Conservation (phyloP, 2,329 filamentous ascomycete genomes). For the Cladosporium sp. region DNA sequence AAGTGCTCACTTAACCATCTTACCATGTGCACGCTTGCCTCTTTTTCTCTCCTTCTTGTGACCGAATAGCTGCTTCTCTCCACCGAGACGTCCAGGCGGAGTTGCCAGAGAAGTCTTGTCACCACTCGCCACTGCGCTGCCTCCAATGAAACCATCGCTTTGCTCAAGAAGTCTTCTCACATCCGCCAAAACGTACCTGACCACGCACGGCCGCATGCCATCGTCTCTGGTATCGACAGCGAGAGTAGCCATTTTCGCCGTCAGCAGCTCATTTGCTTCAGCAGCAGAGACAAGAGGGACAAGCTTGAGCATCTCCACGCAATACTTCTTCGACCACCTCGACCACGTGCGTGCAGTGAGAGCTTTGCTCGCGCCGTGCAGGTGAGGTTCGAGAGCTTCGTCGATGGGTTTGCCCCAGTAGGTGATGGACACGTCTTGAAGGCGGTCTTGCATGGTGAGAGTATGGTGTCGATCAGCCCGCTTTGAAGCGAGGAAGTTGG, state of each 20-base stretch:
- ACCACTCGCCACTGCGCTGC: no score
- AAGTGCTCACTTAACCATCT: no score
- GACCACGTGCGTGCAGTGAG: neutral
- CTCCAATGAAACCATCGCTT: no score
- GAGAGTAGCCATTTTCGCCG: neutral
- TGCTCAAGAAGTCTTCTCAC: neutral
- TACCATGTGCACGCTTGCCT: no score
- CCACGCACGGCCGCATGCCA: neutral
- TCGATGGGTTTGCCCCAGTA: constrained; percentile 1
- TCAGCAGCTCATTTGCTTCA: neutral
- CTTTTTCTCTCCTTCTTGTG: no score
- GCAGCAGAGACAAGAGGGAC: neutral
- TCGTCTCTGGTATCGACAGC: no score
- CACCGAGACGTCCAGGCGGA: no score
- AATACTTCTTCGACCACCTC: neutral
- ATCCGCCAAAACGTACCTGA: neutral
- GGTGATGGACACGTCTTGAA: neutral
- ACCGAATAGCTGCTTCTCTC: no score
- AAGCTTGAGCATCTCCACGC: neutral
- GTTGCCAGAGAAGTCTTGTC: no score
- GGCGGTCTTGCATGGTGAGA: neutral
- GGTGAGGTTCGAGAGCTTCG: neutral
- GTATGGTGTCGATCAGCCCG: no score
- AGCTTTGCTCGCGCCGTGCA: neutral
- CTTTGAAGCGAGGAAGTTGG: neutral